Conservation (phyloP, 163 green algal species). For the Picocystis sp. region DNA sequence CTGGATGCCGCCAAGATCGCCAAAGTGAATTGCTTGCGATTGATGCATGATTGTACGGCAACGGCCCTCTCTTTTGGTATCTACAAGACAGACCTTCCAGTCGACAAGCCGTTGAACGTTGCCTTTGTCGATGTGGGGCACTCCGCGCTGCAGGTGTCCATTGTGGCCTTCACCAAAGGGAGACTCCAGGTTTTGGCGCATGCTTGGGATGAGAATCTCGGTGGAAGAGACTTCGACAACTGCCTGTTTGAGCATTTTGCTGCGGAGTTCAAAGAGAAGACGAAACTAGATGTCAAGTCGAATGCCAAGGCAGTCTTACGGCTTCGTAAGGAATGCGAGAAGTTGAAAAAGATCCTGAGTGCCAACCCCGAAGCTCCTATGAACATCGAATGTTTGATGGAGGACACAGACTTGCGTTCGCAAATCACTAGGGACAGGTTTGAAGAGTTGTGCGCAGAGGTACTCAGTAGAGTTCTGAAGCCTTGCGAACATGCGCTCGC, state of each 20-base stretch:
- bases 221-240: conserved; percentile 79
- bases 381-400: conserved; percentile 89
- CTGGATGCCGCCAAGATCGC: conserved; percentile 60
- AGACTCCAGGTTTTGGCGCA: conserved; percentile 69
- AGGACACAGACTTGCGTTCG: conserved; percentile 70
- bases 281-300: conserved; percentile 71
- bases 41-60: conserved; percentile 92
- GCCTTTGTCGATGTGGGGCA: conserved; percentile 90
- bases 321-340: conserved; percentile 65
- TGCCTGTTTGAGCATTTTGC: conserved; percentile 85
- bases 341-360: conserved; percentile 86
- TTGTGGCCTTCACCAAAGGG: conserved; percentile 80
- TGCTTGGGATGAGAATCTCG: conserved; percentile 77
- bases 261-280: conserved; percentile 48
- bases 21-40: conserved; percentile 74
- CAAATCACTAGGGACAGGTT: conserved; percentile 58
- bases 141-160: conserved; percentile 64
- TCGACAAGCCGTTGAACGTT: conserved; percentile 66
- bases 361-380: conserved; percentile 74
- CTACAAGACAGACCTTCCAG: conserved; percentile 93
- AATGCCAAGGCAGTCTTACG: conserved; percentile 70
- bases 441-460: conserved; percentile 35
- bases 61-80: conserved; percentile 93
- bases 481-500: conserved; percentile 21
- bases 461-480: conserved; percentile 34